Evolutionary conservation across 2,329 filamentous ascomycete genomes (phyloP).

Genomic region (Talaromyces sp.): DNA sequence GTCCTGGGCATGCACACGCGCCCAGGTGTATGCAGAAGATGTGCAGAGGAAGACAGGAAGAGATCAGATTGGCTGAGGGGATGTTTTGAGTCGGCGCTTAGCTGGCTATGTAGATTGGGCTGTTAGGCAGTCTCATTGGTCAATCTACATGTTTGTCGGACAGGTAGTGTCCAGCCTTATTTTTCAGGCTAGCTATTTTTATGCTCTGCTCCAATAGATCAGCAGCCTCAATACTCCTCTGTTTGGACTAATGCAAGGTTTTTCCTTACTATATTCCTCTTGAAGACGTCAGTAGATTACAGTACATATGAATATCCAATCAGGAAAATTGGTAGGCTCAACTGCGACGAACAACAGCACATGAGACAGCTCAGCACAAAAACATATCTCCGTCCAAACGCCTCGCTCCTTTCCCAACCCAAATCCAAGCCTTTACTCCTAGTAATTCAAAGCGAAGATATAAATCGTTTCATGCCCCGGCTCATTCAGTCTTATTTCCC

Average conservation of each 20-base stretch:
- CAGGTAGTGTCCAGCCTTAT: background rate
- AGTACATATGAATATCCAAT: background rate
- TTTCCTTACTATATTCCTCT: background rate
- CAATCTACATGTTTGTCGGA: background rate
- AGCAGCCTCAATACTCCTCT: background rate
- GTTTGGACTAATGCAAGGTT: background rate
- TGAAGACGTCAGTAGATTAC: background rate
- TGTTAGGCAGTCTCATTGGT: background rate
- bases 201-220: background rate
- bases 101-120: background rate
- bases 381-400: constrained; percentile 8
- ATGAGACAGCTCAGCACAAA: background rate
- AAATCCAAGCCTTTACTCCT: constrained; percentile 5
- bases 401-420: background rate
- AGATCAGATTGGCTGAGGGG: background rate
- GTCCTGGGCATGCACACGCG: background rate
- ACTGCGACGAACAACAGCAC: background rate
- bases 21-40: background rate
- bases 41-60: background rate
- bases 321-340: background rate
- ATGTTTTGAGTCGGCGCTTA: constrained; percentile 8
- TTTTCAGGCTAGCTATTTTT: constrained; percentile 6
- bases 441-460: background rate
- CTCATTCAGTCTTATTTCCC: background rate
- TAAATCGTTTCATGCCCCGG: background rate